phyloP scores from a whole-genome alignment of 2,329 filamentous ascomycete species.

The Chrysoporthe deuterocubensis region DNA sequence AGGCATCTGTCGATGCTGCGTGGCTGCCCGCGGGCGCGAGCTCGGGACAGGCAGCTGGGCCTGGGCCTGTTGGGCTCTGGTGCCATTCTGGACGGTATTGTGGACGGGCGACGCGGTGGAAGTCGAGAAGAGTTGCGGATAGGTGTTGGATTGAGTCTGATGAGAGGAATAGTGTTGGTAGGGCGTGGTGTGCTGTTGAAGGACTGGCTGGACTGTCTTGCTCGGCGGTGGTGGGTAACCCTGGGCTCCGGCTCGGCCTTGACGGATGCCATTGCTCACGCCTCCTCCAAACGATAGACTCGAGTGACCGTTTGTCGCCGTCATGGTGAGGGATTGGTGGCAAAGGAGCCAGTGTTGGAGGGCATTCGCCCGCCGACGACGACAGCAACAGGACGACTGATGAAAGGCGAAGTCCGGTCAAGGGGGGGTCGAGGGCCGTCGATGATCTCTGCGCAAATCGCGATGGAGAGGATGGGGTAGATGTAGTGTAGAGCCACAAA shows the following conservation, averaged over 20 bases:
- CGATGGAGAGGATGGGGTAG: conserved; percentile 18
- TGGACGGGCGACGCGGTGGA: conserved; percentile 51
- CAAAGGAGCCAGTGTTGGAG: conserved; percentile 8
- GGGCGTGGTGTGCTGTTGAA: conserved; percentile 56
- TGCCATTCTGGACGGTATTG: conserved; percentile 53
- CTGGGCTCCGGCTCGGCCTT: conserved; percentile 50
- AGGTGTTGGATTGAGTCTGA: conserved; percentile 51
- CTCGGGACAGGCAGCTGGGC: conserved; percentile 53
- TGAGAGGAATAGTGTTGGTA: conserved; percentile 61
- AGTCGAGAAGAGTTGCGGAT: conserved; percentile 57
- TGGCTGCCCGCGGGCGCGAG: conserved; percentile 46
- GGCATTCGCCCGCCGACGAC: conserved; percentile 12
- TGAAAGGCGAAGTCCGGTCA: conserved; percentile 10
- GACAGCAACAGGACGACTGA: conserved; percentile 12
- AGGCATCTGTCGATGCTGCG: conserved; percentile 50
- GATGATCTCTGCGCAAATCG: conserved; percentile 15
- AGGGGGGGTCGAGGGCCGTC: neutral
- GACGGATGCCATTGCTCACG: conserved; percentile 52
- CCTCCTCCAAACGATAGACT: conserved; percentile 50
- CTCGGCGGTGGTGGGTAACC: conserved; percentile 49
- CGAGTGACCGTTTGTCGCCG: conserved; percentile 53
- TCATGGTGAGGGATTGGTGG: conserved; percentile 33
- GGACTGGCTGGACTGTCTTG: conserved; percentile 59
- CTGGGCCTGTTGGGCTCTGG: conserved; percentile 46
- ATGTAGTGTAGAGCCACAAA: conserved; percentile 14